Evolutionary conservation across 345 rosid genomes (phyloP), one percentile per base, ranked within the genome.

Genomic region (Gynandropsis gynandra): DNA sequence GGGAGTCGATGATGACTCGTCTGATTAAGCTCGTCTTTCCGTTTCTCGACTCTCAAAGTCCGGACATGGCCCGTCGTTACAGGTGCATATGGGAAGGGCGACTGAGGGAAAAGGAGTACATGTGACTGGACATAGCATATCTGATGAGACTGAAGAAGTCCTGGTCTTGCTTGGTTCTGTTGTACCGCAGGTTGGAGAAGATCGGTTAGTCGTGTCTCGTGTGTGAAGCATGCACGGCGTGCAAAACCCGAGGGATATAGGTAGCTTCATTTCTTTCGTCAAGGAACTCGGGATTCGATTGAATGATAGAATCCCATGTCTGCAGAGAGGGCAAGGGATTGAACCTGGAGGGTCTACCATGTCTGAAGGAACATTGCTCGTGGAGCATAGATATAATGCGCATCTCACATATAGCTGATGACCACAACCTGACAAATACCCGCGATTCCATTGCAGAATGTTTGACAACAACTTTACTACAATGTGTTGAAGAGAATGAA

Each of bases 81-180:
- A 87, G 13, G 93, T 85, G 65, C 98, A 92, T 51, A 87, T 69
- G 13, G 98, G 87, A 41, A 87, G 75, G 58, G 85, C 69, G 11
- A 83, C 90, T 4, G 89, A 93, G 54, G 97, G 99, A 66, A 93
- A 93, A 8, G 97, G 97, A 49, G 87, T 83, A 61, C 99, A 93
- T 4, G 88, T 85, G 38, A 93, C 90, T 0, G 99, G 94, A 67
- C 99, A 88, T 43, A 81, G 76, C 50, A 75, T 64, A 16, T 87
- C 97, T 2, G 99, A 83, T 46, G 98, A 81, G 57, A 87, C 88
- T 7, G 95, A 80, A 48, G 81, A 70, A 17, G 77, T 80, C 0
- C 87, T 80, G 63, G 72, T 76, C 70, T 75, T 92, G 63, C 81
- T 74, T 12, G 79, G 72, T 36, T 79, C 88, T 54, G 62, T 53